Conservation (phyloP, 306 rosid species). For the Pterocarpus macrocarpus region DNA sequence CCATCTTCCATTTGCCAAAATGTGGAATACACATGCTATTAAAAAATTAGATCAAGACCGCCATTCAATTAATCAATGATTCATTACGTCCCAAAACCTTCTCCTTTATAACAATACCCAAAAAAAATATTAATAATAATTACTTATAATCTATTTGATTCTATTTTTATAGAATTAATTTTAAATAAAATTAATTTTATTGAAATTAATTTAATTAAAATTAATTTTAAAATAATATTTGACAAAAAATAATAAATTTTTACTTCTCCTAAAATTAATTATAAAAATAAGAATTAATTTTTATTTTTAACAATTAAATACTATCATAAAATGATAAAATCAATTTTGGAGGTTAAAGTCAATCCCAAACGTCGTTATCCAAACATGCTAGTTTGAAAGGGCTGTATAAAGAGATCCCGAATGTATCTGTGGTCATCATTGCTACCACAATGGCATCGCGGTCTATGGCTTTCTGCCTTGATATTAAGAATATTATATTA, state of each 20-base stretch:
- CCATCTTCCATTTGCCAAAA: not conserved
- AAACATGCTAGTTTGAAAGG: not conserved
- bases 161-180: too few relatives aligned
- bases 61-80: not conserved
- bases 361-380: too few relatives aligned
- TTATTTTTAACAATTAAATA: too few relatives aligned
- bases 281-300: too few relatives aligned
- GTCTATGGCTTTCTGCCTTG: not conserved
- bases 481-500: conserved; percentile 3
- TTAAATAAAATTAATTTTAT: too few relatives aligned
- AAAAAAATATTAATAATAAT: not conserved
- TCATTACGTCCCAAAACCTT: not conserved
- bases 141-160: too few relatives aligned
- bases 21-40: not conserved
- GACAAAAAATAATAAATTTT: too few relatives aligned
- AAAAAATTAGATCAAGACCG: not conserved
- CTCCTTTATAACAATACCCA: not conserved
- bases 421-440: not conserved
- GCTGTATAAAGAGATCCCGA: not conserved
- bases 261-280: too few relatives aligned
- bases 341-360: too few relatives aligned
- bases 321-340: too few relatives aligned
- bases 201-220: too few relatives aligned
- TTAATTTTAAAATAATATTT: too few relatives aligned
- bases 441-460: not conserved